Evolutionary conservation across 2,329 filamentous ascomycete genomes (phyloP).

Genomic region (Nemania sp.): DNA sequence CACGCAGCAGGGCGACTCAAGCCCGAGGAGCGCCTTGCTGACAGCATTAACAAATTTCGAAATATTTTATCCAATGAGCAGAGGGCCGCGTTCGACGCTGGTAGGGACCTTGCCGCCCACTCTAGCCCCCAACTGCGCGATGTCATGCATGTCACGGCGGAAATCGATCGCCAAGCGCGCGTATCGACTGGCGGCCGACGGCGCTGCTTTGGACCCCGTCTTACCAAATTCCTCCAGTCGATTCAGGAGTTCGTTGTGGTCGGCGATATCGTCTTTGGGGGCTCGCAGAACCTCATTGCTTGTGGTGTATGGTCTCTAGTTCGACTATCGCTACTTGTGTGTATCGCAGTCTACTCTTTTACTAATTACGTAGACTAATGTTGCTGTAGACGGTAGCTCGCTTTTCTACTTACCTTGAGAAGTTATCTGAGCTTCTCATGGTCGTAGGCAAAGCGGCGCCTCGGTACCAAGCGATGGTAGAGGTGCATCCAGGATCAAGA

Average conservation of each 20-base stretch:
- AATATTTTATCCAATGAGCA: constrained; percentile 52
- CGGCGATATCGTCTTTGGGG: constrained; percentile 57
- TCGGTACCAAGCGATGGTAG: constrained; percentile 54
- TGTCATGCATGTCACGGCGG: constrained; percentile 57
- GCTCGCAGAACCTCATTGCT: constrained; percentile 59
- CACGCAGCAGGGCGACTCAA: constrained; percentile 39
- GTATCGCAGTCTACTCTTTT: constrained; percentile 32
- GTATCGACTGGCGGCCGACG: constrained; percentile 36
- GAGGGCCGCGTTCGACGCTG: constrained; percentile 49
- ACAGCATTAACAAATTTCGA: constrained; percentile 57
- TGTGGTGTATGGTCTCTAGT: constrained; percentile 60
- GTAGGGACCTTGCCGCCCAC: constrained; percentile 37
- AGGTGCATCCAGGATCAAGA: constrained; percentile 56
- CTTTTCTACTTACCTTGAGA: constrained; percentile 54
- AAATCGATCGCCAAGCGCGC: constrained; percentile 49
- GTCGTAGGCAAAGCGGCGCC: constrained; percentile 55
- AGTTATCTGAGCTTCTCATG: constrained; percentile 57
- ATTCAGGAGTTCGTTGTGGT: constrained; percentile 59
- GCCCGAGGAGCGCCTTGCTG: constrained; percentile 55
- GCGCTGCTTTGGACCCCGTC: constrained; percentile 56
- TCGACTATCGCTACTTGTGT: constrained; percentile 56
- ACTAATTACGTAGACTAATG: constrained; percentile 9
- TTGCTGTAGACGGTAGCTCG: constrained; percentile 48
- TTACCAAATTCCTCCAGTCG: constrained; percentile 56
- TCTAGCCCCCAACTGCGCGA: constrained; percentile 50